Base-by-base conservation (phyloP, 176 grass and related monocot genomes). In the Aegilops bicornis region DNA sequence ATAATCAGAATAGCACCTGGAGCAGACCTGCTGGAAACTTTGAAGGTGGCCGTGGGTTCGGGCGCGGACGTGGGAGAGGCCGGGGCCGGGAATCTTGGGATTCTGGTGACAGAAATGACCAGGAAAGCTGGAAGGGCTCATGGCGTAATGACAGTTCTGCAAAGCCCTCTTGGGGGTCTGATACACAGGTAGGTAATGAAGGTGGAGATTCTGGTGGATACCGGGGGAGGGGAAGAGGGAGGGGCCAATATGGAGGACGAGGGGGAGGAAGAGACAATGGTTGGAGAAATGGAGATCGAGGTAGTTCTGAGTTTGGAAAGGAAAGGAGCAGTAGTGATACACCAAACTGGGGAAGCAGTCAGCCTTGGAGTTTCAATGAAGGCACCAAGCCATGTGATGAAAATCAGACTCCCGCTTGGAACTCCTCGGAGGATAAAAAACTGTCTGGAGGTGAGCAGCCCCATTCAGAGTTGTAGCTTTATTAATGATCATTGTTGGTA, bases 171-270 rank as follows among this genome's bases (percentile, higher is more conserved):
- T 91, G 82, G 90, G 71, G 82, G 78, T 85, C 82, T 69, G 82
- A 71, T 82, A 82, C 33, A 42, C 82, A 66, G 70, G 78, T 62
- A 23, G 64, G 89, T 36, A 73, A 73, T 43, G 88, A 82, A 39
- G 70, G 32, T 78, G 87, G 82, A 76, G 84, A 81, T 87, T 89
- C 80, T 31, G 50, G 69, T 84, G 84, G 87, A 39, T 89, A 76
- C 64, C 79, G 50, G 33, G 90, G 82, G 42, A 87, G 76, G 61
- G 86, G 83, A 69, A 92, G 79, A 89, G 87, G 87, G 50, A 87
- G 84, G 31, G 87, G 91, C 22, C 91, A 83, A 22, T 87, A 86
- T 89, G 91, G 91, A 71, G 87, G 87, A 52, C 76, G 30, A 63
- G 89, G 90, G 22, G 85, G 80, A 77, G 91, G 87, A 45, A 80